Evolutionary conservation across 257 asterid species (phyloP).

Genomic region (Nicotiana undulata): DNA sequence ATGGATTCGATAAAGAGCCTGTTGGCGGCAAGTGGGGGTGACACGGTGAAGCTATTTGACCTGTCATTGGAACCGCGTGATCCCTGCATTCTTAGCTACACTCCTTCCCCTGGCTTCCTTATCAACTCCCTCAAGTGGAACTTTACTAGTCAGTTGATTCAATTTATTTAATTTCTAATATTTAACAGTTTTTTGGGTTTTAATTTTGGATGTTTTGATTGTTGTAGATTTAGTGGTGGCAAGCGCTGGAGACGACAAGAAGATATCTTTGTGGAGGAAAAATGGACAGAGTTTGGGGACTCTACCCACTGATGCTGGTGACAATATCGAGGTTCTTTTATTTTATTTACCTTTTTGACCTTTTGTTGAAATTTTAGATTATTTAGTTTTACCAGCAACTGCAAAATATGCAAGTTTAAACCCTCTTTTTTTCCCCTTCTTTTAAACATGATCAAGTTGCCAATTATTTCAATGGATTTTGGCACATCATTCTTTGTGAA

Average conservation of each 20-base stretch:
- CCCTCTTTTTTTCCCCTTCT: not conserved
- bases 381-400: not conserved
- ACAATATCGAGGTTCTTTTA: constrained; percentile 62
- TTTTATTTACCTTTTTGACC: constrained; percentile 7
- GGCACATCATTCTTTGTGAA: not conserved
- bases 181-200: not conserved
- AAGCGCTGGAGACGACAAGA: constrained; percentile 85
- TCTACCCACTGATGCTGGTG: constrained; percentile 61
- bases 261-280: constrained; percentile 72
- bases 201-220: not conserved
- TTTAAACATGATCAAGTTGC: not conserved
- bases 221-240: constrained; percentile 85
- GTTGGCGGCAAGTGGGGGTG: constrained; percentile 83
- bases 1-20: constrained; percentile 49
- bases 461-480: not conserved
- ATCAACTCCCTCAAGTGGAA: constrained; percentile 92
- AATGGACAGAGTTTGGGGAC: constrained; percentile 81
- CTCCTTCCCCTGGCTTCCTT: constrained; percentile 69
- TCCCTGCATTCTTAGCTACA: constrained; percentile 71
- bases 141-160: constrained; percentile 67
- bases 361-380: not conserved
- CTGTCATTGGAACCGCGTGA: constrained; percentile 70
- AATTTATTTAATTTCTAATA: not conserved
- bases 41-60: constrained; percentile 90
- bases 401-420: not conserved